phyloP scores from a whole-genome alignment of 352 stramenopile genomes.

The Pythium oligandrum region DNA sequence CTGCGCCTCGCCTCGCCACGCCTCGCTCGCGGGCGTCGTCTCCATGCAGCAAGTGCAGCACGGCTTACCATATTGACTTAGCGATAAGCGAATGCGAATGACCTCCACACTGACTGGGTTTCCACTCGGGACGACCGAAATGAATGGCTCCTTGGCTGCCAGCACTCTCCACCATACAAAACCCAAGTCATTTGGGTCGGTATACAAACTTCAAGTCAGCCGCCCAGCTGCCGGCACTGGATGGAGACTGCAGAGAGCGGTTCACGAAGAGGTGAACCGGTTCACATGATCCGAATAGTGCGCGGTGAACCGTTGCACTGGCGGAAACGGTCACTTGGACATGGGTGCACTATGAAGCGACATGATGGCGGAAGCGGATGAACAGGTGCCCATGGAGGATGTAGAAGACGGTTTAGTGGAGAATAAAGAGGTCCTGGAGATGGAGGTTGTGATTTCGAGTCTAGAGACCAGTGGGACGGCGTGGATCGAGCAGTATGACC shows the following conservation, averaged over 20 bases:
- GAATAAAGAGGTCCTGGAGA: conserved; percentile 1
- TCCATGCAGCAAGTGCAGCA: conserved; percentile 1
- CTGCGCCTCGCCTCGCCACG: too few relatives aligned
- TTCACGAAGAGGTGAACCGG: not conserved
- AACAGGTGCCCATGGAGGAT: not conserved
- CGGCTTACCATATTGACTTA: conserved; percentile 87
- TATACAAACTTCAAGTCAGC: conserved; percentile 37
- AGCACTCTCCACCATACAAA: conserved; percentile 38
- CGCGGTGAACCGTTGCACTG: conserved; percentile 12
- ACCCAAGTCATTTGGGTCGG: conserved; percentile 11
- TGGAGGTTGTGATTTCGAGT: not conserved
- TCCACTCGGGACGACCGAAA: conserved; percentile 35
- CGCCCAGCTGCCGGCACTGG: conserved; percentile 9
- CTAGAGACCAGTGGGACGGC: too few relatives aligned
- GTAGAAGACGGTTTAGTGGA: not conserved
- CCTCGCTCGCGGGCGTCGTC: too few relatives aligned
- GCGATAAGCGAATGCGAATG: conserved; percentile 87
- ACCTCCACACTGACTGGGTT: conserved; percentile 24
- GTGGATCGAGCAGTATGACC: conserved; percentile 54
- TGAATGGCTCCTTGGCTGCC: conserved; percentile 80
- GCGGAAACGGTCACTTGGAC: not conserved
- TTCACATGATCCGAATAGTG: conserved; percentile 5
- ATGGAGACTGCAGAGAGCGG: conserved; percentile 8
- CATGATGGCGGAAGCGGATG: not conserved
- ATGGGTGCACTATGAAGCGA: too few relatives aligned